These are phyloP conservation scores for Myriosclerotinia duriaeana DNA, from an alignment of 2,329 filamentous ascomycete genomes.

Conservation along the genomic window DNA sequence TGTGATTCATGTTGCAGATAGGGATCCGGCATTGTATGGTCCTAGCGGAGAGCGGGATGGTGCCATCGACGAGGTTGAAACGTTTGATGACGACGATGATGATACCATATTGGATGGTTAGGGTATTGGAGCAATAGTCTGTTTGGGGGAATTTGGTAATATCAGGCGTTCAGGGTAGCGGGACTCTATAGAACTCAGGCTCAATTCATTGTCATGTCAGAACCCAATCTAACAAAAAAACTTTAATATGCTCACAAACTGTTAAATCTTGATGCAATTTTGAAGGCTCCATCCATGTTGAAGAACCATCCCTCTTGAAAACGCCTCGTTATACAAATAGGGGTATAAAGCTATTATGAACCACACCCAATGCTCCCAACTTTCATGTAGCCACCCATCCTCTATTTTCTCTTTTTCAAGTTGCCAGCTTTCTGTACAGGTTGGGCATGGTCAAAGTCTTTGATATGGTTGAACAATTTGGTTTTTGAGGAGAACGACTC, in stretches of 20 bases:
- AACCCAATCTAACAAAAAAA: neutral
- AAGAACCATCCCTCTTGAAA: slow-evolving; percentile 2
- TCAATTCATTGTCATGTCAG: slow-evolving; percentile 3
- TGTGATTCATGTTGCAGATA: slow-evolving; percentile 80
- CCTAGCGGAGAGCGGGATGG: slow-evolving; percentile 60
- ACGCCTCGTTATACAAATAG: slow-evolving; percentile 22
- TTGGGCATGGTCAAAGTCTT: slow-evolving; percentile 56
- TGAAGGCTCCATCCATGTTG: neutral
- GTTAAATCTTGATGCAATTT: neutral
- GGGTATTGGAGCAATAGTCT: slow-evolving; percentile 3
- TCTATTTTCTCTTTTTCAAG: slow-evolving; percentile 31
- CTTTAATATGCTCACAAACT: neutral
- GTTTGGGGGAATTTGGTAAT: neutral
- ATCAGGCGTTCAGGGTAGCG: slow-evolving; percentile 12
- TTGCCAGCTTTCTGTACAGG: slow-evolving; percentile 39
- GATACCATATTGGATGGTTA: slow-evolving; percentile 42
- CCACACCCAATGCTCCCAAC: slow-evolving; percentile 8
- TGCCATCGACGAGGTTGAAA: slow-evolving; percentile 87
- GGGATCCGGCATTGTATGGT: slow-evolving; percentile 58
- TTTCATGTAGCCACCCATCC: neutral
- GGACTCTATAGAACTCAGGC: slow-evolving; percentile 4
- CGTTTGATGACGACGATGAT: slow-evolving; percentile 65
- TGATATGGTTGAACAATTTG: slow-evolving; percentile 63
- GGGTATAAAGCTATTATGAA: slow-evolving; percentile 21
- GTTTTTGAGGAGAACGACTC: slow-evolving; percentile 59